Evolutionary conservation across 2,329 filamentous ascomycete genomes (phyloP), one percentile per base, ranked within the genome.

Genomic region (Neonectria ditissima): DNA sequence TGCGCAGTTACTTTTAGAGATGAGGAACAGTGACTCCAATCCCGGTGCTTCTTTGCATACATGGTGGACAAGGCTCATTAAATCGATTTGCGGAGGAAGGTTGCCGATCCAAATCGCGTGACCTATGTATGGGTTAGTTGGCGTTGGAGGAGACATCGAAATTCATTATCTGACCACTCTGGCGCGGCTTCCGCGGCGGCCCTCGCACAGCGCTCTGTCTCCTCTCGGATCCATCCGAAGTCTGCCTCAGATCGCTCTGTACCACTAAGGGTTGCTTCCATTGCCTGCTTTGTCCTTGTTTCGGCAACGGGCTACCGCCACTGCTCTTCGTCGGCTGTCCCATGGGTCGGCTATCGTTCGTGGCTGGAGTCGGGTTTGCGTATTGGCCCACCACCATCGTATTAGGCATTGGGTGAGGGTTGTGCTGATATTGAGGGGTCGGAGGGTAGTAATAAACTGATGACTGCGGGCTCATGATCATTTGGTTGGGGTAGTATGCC

Each of bases 51-150:
- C 91, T 66, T 88, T 89, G 65, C 92, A 97, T 62, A 97, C 96
- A 76, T 97, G 92, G 63, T 96, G 89, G 55, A 97, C 97, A n/a
- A 98, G 82, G 62, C 87, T 91, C 79, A 93, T 89, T 13, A 98
- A 84, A 43, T 90, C 90, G 1, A 94, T 92, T 52, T 93, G 91
- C 0, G 93, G 92, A 4, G 95, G 94, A 0, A 98, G 83, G 75
- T 98, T 98, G 43, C 96, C 96, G 28, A 98, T 93, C 95, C 96
- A 98, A 20, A 98, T 89, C 1, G 95, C 95, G 76, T 97, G 92
- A 1, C 94, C 95, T 82, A 62, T 39, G 63, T 48, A 30, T 45
- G 8, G 45, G 28, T 59, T 66, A 59, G 65, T 26, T 48, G 56
- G 44, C 10, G 45, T 44, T 14, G 55, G 47, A 51, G 41, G 8